Evolutionary conservation across 2,329 filamentous ascomycete species (phyloP).

Genomic region (Apiospora hydei): DNA sequence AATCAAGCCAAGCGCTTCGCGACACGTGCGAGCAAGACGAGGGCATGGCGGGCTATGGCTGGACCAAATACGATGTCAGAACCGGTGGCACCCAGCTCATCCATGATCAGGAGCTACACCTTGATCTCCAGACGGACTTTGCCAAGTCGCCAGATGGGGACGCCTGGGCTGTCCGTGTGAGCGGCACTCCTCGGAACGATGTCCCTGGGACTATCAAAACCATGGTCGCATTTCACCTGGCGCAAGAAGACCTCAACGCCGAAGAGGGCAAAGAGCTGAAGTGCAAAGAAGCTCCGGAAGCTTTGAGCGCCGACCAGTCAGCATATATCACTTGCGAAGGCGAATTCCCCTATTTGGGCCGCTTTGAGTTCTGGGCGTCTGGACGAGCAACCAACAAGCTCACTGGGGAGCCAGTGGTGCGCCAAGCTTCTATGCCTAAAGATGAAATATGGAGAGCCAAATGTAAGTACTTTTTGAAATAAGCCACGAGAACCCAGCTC

Average conservation of each 20-base stretch:
- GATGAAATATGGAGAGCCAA: slow-evolving; percentile 87
- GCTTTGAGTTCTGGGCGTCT: slow-evolving; percentile 74
- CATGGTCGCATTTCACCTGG: slow-evolving; percentile 70
- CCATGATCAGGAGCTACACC: slow-evolving; percentile 84
- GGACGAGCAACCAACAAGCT: slow-evolving; percentile 65
- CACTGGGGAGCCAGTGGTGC: slow-evolving; percentile 74
- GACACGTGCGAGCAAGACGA: slow-evolving; percentile 97
- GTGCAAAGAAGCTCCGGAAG: slow-evolving; percentile 72
- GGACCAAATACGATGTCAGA: slow-evolving; percentile 95
- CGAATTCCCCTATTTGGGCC: slow-evolving; percentile 65
- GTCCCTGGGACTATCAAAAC: slow-evolving; percentile 73
- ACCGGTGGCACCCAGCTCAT: slow-evolving; percentile 89
- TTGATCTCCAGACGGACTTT: slow-evolving; percentile 93
- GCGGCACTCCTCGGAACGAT: slow-evolving; percentile 77
- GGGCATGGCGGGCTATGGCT: slow-evolving; percentile 93
- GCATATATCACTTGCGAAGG: slow-evolving; percentile 73
- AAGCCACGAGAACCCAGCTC: slow-evolving; percentile 66
- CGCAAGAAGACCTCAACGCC: slow-evolving; percentile 53
- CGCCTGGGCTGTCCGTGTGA: slow-evolving; percentile 90
- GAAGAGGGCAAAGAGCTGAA: slow-evolving; percentile 68
- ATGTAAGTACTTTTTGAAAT: slow-evolving; percentile 57
- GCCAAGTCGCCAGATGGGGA: slow-evolving; percentile 93
- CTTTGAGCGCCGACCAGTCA: slow-evolving; percentile 82
- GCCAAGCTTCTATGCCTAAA: slow-evolving; percentile 69
- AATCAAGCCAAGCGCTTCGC: slow-evolving; percentile 69